These are phyloP conservation scores for Iris pallida DNA, from an alignment of 116 monocot genomes.

Conservation along the genomic window DNA sequence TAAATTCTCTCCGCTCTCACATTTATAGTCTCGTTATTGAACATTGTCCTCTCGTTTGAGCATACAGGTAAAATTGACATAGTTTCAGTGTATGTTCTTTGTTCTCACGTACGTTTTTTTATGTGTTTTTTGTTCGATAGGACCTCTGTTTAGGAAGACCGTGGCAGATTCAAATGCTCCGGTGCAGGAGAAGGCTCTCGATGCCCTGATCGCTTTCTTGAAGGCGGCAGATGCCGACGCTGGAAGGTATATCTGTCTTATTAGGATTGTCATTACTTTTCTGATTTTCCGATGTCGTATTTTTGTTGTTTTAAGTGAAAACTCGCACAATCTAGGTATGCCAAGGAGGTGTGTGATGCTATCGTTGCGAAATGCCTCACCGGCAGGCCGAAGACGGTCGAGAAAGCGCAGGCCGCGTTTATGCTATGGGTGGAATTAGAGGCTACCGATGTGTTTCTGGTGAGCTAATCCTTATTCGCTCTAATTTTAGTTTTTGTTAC, in stretches of 20 bases:
- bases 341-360: slow-evolving; percentile 92
- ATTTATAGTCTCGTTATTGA: too few species aligned
- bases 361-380: slow-evolving; percentile 97
- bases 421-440: slow-evolving; percentile 97
- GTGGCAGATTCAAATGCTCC: slow-evolving; percentile 97
- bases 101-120: background rate
- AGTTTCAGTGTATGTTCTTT: background rate
- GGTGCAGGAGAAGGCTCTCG: slow-evolving; percentile 98
- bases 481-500: too few species aligned
- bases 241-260: slow-evolving; percentile 42
- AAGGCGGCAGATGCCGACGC: slow-evolving; percentile 90
- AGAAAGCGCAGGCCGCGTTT: slow-evolving; percentile 84
- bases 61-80: too few species aligned
- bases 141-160: slow-evolving; percentile 82
- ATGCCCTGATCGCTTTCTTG: slow-evolving; percentile 81
- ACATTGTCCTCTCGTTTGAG: too few species aligned
- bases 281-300: background rate
- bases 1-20: too few species aligned
- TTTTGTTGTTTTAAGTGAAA: slow-evolving; percentile 1
- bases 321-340: slow-evolving; percentile 50
- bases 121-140: slow-evolving; percentile 29
- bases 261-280: background rate
- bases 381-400: slow-evolving; percentile 92
- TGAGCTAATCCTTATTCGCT: slow-evolving; percentile 25
- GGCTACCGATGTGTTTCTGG: slow-evolving; percentile 85